Percentiles rank a stretch among this genome's conserved stretches.
These are phyloP conservation scores for Ganoderma lingzhi DNA, from an alignment of 1,284 basidiomycete species.

Conservation along the genomic window DNA sequence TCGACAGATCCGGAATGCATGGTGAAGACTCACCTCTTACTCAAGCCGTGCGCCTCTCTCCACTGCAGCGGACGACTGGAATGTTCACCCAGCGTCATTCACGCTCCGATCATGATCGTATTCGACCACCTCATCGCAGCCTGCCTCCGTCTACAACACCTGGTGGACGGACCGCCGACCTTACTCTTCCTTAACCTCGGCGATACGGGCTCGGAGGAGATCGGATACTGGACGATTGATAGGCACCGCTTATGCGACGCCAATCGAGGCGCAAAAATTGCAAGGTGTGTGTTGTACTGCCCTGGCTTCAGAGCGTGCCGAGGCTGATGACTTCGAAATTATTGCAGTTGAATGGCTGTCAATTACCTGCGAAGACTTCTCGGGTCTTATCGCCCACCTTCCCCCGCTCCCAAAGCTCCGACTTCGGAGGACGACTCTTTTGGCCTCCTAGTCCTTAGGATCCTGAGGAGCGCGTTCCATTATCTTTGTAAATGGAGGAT, in stretches of 20 bases:
- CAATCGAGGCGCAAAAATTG: not conserved
- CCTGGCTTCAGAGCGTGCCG: not conserved
- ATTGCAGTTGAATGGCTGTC: not conserved
- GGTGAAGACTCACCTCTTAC: too few species aligned
- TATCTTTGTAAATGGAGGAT: not conserved
- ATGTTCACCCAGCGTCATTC: not conserved
- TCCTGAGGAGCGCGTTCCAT: not conserved
- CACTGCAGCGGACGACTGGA: not conserved
- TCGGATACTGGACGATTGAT: not conserved
- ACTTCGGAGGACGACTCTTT: not conserved
- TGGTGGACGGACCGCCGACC: not conserved
- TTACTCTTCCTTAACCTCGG: not conserved
- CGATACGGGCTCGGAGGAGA: not conserved
- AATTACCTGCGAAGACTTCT: not conserved
- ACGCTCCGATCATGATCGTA: conserved; percentile 1
- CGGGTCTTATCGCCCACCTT: not conserved
- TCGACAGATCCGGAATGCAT: not conserved
- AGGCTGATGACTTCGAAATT: not conserved
- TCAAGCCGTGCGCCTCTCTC: not conserved
- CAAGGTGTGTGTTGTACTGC: not conserved
- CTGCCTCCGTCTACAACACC: not conserved
- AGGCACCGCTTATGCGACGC: not conserved
- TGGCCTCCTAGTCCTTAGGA: not conserved
- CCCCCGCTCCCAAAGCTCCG: not conserved
- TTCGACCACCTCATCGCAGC: not conserved